Evolutionary conservation across 208 protist species (phyloP).

Genomic region (Wallacemonas sp.): DNA sequence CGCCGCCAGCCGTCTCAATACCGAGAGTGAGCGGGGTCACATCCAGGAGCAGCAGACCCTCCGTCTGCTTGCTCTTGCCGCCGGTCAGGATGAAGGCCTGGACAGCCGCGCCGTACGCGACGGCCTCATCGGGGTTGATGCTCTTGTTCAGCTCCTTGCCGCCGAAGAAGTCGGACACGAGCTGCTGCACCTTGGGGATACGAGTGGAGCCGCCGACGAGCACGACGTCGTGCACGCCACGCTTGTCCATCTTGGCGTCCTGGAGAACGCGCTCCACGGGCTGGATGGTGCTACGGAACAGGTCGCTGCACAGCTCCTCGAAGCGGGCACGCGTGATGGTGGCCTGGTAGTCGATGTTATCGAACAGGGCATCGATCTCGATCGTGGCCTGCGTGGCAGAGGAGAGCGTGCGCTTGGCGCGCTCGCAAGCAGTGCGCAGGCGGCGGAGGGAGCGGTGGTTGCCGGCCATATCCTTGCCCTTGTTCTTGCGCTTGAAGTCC

Average conservation of each 20-base stretch:
- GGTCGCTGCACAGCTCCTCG: constrained; percentile 96
- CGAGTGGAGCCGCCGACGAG: constrained; percentile 95
- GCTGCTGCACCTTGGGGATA: constrained; percentile 97
- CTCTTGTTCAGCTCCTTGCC: constrained; percentile 95
- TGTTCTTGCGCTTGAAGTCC: constrained; percentile 47
- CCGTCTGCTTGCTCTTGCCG: constrained; percentile 46
- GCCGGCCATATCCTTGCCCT: constrained; percentile 46
- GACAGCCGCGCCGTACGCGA: constrained; percentile 98
- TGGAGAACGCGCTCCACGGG: constrained; percentile 95
- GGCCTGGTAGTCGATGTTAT: constrained; percentile 96
- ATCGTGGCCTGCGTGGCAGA: constrained; percentile 82
- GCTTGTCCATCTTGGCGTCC: constrained; percentile 95
- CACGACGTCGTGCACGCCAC: constrained; percentile 96
- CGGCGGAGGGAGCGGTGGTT: constrained; percentile 57
- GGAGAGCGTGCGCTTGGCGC: constrained; percentile 77
- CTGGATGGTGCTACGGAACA: constrained; percentile 95
- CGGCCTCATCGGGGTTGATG: constrained; percentile 99
- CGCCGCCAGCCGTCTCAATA: constrained; percentile 93
- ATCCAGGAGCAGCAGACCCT: constrained; percentile 89
- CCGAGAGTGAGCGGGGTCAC: constrained; percentile 90
- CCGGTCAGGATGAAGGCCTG: constrained; percentile 95
- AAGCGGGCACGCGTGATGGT: constrained; percentile 96
- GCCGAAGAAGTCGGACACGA: constrained; percentile 97
- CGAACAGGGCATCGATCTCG: constrained; percentile 95
- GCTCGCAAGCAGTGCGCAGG: constrained; percentile 62